phyloP scores from a whole-genome alignment of 345 rosid genomes.

The Orychophragmus violaceus region DNA sequence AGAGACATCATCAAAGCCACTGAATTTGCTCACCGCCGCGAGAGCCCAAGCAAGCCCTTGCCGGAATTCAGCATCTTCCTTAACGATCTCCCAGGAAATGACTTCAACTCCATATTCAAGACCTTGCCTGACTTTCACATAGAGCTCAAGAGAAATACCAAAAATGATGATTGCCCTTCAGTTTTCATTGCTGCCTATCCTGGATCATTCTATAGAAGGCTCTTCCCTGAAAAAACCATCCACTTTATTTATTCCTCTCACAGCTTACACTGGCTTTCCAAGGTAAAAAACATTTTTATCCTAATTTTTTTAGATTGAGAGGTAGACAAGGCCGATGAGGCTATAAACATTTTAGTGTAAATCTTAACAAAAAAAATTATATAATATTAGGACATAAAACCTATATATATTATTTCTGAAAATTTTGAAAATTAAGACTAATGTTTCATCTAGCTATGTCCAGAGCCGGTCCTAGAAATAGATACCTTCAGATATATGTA shows the following conservation, averaged over 20 bases:
- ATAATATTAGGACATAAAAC: no score
- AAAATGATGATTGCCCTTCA: constrained; percentile 16
- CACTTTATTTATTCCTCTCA: constrained; percentile 68
- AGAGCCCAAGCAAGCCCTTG: constrained; percentile 15
- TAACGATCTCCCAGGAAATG: constrained; percentile 58
- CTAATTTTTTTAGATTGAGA: no score
- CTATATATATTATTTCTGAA: no score
- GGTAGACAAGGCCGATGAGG: no score
- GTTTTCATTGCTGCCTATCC: constrained; percentile 56
- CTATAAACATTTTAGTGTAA: no score
- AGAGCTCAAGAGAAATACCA: constrained; percentile 31
- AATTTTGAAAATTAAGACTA: no score
- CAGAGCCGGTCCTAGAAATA: no score
- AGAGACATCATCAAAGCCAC: constrained; percentile 38
- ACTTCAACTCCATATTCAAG: constrained; percentile 57
- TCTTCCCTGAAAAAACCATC: constrained; percentile 57
- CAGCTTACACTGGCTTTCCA: constrained; percentile 91
- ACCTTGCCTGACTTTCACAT: constrained; percentile 46
- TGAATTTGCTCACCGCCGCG: constrained; percentile 19
- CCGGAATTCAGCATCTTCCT: constrained; percentile 47
- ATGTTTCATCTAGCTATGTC: no score
- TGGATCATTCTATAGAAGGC: constrained; percentile 81
- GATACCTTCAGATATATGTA: background rate
- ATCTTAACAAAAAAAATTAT: no score
- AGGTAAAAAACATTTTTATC: no score